Base-by-base conservation (phyloP, 768 basidiomycete species). In the Rhizopogon vinicolor region DNA sequence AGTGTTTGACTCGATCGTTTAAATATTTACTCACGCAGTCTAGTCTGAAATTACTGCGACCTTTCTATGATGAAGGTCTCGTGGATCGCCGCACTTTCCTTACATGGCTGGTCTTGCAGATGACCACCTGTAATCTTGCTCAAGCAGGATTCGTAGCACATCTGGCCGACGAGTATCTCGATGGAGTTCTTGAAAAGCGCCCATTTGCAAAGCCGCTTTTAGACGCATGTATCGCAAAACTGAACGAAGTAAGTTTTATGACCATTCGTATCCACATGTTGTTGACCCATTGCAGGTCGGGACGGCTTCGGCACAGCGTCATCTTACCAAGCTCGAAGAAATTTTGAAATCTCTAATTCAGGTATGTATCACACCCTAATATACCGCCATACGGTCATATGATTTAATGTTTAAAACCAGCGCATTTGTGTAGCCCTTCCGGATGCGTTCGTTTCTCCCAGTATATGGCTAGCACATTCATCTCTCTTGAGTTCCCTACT, bases 21-120 rank as follows among this genome's bases (percentile, higher is more conserved):
- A 10, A 44, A 2, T 31, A 7, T 31, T 13, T 19, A 16, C 49
- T 58, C 12, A 68, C 31, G 12, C 1, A 29, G 16, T 58, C 37
- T 51, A 93, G 91, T 58, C 77, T 92, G 4, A 80, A 79, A 60
- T 74, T 93, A 5, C 70, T 93, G 41, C 83, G 87, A 28, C 81
- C 84, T 3, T 91, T 91, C 67, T 92, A 91, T 65, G 75, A 81
- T 0, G 91, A 93, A 66, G 87, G 89, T 25, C 75, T 93, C 14
- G 86, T 93, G 13, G 91, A 93, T 60, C 84, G 84, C 60, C 78
- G 79, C 40, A 85, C 87, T 0, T 91, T 92, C 68, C 77, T 93
- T 7, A 71, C 77, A 13, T 93, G 91, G 91, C 74, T 93, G 25
- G 85, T 89, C 18, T 83, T 87, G 55, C 89, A 91, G 64, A 84